Evolutionary conservation across 345 rosid species (phyloP).

Genomic region (Schrenkiella parvula): DNA sequence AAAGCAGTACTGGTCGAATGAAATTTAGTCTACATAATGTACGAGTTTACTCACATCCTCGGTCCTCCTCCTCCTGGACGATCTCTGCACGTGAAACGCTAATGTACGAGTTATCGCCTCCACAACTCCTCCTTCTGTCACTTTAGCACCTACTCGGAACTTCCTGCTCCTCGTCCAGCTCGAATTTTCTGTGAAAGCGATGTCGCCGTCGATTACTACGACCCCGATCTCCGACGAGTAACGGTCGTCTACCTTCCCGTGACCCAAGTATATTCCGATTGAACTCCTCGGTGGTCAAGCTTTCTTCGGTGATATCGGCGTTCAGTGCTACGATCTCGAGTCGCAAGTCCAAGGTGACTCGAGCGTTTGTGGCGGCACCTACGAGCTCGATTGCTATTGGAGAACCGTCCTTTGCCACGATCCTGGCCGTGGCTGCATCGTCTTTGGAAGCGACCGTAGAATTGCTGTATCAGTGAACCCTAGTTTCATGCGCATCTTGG

Average conservation of each 20-base stretch:
- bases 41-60: background rate
- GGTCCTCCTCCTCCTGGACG: slow-evolving; percentile 34
- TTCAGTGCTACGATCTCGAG: slow-evolving; percentile 49
- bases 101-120: slow-evolving; percentile 57
- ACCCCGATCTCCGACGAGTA: slow-evolving; percentile 62
- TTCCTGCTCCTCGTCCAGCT: slow-evolving; percentile 51
- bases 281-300: slow-evolving; percentile 44
- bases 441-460: too few species aligned
- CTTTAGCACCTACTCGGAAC: slow-evolving; percentile 61
- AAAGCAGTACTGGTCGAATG: too few species aligned
- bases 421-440: background rate
- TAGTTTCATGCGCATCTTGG: too few species aligned
- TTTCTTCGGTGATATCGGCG: slow-evolving; percentile 46
- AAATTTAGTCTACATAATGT: background rate
- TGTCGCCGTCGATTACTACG: slow-evolving; percentile 24
- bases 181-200: slow-evolving; percentile 58
- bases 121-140: slow-evolving; percentile 24
- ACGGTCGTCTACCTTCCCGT: slow-evolving; percentile 52
- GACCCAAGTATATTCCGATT: slow-evolving; percentile 36
- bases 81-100: slow-evolving; percentile 62
- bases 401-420: slow-evolving; percentile 40
- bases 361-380: slow-evolving; percentile 34
- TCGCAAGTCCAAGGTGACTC: slow-evolving; percentile 39
- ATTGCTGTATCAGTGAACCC: too few species aligned
- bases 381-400: slow-evolving; percentile 40